phyloP scores from a whole-genome alignment of 345 rosid genomes.

The Citrus cavaleriei region DNA sequence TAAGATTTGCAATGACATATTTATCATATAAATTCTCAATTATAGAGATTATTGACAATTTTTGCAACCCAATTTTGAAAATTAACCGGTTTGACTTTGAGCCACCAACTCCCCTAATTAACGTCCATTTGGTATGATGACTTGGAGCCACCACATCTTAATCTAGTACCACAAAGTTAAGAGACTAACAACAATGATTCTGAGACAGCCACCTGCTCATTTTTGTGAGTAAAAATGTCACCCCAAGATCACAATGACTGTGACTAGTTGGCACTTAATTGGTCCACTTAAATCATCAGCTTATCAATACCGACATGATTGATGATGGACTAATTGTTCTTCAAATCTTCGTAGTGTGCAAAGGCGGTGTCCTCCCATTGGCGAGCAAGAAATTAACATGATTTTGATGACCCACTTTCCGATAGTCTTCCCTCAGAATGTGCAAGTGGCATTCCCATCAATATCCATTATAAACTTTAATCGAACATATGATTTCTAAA shows the following conservation, averaged over 20 bases:
- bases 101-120: too few relatives aligned
- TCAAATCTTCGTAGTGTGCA: background rate
- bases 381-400: background rate
- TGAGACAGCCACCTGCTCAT: background rate
- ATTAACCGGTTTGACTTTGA: too few relatives aligned
- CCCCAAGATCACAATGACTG: background rate
- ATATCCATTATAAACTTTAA: background rate
- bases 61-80: background rate
- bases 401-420: background rate
- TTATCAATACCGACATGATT: background rate
- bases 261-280: background rate
- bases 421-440: background rate
- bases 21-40: background rate
- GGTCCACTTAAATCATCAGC: background rate
- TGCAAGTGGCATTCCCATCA: background rate
- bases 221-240: background rate
- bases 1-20: background rate
- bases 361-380: background rate
- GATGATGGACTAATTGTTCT: background rate
- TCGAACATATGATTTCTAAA: background rate
- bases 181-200: background rate
- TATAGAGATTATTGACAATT: background rate
- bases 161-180: background rate
- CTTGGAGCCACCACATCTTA: background rate
- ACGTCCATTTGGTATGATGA: too few relatives aligned